Evolutionary conservation across 495 filamentous ascomycete genomes (phyloP), one percentile per base, ranked within the genome.

Genomic region (Penicillium taxi): DNA sequence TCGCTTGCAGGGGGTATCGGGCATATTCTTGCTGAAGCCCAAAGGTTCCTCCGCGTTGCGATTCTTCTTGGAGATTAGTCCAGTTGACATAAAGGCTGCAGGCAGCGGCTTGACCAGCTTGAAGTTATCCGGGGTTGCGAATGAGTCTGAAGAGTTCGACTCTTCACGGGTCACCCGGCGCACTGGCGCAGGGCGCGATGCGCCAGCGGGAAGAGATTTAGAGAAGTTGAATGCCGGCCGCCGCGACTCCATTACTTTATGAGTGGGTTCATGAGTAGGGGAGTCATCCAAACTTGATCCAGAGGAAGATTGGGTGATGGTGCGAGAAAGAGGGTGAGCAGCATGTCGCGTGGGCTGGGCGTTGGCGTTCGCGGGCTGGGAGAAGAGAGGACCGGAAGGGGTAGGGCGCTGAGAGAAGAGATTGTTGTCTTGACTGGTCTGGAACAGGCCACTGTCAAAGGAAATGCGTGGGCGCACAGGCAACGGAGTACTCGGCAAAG

Each of bases 1-100:
- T 48, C 86, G 80, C 68, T 96, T 98, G 63, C 91, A 96, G 6
- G 91, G 91, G 11, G 91, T 98, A 53, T 96, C 91, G 0, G 93
- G 91, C 73, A 91, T 85, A 21, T 50, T 61, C 32, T 56, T 56
- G 37, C 37, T 51, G 32, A 56, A 56, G 1, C 41, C 26, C 13
- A 26, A 9, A 6, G 67, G 63, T 9, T 75, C 66, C 27, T 80
- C 75, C 2, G 67, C 68, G 63, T 57, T 74, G 63, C 61, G 81
- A 54, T 66, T 85, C 70, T 50, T 77, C 65, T 96, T 96, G 4
- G 91, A 94, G 22, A 96, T 82, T 28, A 98, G 64, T 19, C 91
- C 91, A 4, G 91, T 96, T 1, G 91, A 96, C 71, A 83, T 84
- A 60, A 96, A 96, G 8, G 87, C 90, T 13, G 81, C 80, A 21